Percentiles rank a stretch among this genome's conserved stretches.
Evolutionary conservation across 2,329 filamentous ascomycete species (phyloP).

Genomic region (Neonectria magnoliae): DNA sequence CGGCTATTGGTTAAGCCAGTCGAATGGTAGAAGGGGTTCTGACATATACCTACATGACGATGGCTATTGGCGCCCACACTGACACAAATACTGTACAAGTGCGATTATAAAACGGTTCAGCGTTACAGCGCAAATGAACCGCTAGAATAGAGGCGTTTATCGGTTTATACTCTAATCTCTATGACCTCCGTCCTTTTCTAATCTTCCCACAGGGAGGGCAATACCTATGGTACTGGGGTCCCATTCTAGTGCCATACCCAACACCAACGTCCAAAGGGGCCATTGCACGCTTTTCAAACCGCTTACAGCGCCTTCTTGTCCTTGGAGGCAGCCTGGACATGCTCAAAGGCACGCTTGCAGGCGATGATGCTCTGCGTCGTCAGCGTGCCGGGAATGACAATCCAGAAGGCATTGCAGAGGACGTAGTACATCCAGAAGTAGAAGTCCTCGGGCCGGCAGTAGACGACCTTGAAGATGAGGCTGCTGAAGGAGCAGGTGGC

Average conservation of each 20-base stretch:
- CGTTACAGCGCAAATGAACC: background rate
- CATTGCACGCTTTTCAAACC: background rate
- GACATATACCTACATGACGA: background rate
- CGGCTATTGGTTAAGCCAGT: background rate
- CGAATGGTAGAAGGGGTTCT: background rate
- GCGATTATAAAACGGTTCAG: background rate
- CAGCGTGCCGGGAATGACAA: slow-evolving; percentile 56
- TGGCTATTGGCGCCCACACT: background rate
- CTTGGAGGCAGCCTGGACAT: slow-evolving; percentile 38
- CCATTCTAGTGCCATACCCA: background rate
- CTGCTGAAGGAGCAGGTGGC: slow-evolving; percentile 58
- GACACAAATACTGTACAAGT: background rate
- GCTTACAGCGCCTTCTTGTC: slow-evolving; percentile 39
- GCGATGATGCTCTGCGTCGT: slow-evolving; percentile 44
- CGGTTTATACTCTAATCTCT: background rate
- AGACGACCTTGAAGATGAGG: slow-evolving; percentile 50
- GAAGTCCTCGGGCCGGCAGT: slow-evolving; percentile 60
- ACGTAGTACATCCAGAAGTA: slow-evolving; percentile 66
- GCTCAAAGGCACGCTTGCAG: slow-evolving; percentile 41
- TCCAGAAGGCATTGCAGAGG: slow-evolving; percentile 63
- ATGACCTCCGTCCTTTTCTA: background rate
- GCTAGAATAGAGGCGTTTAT: background rate
- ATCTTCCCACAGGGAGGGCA: background rate
- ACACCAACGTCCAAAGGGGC: background rate
- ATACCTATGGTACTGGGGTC: background rate